Conservation (phyloP, 2,329 filamentous ascomycete species). For the Paecilomyces variotii region DNA sequence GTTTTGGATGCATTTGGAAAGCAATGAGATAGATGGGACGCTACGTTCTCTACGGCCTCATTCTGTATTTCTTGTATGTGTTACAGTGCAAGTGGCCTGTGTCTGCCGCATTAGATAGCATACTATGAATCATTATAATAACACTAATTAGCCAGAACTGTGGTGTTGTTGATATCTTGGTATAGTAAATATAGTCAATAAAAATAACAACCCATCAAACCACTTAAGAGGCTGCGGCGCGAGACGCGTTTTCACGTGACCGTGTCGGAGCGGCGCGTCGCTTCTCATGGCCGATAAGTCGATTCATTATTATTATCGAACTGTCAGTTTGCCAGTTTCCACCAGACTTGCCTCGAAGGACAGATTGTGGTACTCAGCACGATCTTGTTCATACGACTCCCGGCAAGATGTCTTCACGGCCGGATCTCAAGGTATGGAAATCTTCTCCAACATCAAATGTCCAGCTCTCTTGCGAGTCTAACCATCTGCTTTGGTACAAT, state of each 20-base stretch:
- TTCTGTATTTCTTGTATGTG: neutral
- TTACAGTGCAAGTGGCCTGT: neutral
- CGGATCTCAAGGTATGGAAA: conserved; percentile 57
- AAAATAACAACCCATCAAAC: neutral
- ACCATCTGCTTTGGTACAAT: neutral
- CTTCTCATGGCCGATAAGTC: conserved; percentile 5
- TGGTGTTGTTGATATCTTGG: neutral
- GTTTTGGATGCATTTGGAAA: neutral
- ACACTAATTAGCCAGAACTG: neutral
- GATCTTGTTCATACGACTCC: conserved; percentile 6
- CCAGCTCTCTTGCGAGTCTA: neutral
- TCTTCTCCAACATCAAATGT: neutral
- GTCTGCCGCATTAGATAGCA: neutral
- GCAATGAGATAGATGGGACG: neutral
- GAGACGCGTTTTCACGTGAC: conserved; percentile 29
- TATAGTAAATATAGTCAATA: neutral
- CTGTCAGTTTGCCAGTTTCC: neutral
- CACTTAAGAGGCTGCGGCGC: conserved; percentile 13
- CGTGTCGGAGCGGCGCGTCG: conserved; percentile 17
- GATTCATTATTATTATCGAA: neutral
- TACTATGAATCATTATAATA: neutral
- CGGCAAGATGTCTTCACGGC: conserved; percentile 58
- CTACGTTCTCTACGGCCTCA: neutral
- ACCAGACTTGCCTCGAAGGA: neutral
- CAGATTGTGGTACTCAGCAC: neutral